These are phyloP conservation scores for Crithidia mellificae DNA, from an alignment of 208 protist species.

Conservation along the genomic window DNA sequence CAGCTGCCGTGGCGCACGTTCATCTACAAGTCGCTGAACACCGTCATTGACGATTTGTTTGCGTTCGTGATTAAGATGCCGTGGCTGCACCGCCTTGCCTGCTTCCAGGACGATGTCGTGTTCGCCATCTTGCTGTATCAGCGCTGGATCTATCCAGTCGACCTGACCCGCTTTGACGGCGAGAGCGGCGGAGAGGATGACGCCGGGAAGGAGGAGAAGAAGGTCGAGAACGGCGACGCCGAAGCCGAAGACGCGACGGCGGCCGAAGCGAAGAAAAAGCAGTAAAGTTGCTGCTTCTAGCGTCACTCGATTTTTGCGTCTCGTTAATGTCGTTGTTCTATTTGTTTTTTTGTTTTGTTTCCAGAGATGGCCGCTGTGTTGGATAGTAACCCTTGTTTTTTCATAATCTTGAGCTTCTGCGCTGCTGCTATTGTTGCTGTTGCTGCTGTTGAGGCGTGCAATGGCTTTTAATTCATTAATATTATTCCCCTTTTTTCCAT, in stretches of 20 bases:
- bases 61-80: constrained; percentile 99
- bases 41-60: constrained; percentile 99
- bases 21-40: constrained; percentile 98
- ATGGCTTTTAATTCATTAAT: no score
- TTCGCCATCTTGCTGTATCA: constrained; percentile 98
- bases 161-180: constrained; percentile 73
- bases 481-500: no score
- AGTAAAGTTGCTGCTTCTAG: no score
- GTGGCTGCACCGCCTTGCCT: constrained; percentile 95
- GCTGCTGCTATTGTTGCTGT: no score
- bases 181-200: constrained; percentile 34
- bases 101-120: constrained; percentile 98
- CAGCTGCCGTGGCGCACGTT: constrained; percentile 98
- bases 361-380: no score
- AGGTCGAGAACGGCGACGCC: not conserved
- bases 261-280: constrained; percentile 35
- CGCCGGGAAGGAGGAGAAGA: constrained; percentile 5
- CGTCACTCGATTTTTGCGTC: no score
- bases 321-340: no score
- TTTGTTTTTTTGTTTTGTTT: no score
- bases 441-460: no score
- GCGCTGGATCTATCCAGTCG: constrained; percentile 98
- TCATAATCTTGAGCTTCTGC: no score
- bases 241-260: not conserved
- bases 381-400: no score